Evolutionary conservation across 495 filamentous ascomycete species (phyloP), one percentile per base, ranked within the genome.

Genomic region (Beverwykella pulmonaria): DNA sequence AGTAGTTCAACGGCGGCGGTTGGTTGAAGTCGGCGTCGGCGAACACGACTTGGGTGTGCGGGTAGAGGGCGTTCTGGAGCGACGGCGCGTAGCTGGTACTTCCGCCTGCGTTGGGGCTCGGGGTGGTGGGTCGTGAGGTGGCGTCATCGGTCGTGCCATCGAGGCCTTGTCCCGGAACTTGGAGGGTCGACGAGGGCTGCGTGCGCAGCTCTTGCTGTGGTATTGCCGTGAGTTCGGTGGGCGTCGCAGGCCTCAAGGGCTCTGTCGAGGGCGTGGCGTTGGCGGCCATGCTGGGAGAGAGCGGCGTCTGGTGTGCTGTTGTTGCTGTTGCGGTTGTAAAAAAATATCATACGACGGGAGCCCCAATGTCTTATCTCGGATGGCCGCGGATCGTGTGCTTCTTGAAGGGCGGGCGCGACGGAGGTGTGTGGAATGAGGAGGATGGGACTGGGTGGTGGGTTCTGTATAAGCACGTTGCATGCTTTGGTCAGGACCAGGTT

Each of bases 1-100:
- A 81, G 71, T 87, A 87, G 29, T 86, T 83, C 20, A 88, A 80
- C 15, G 79, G 77, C 34, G 84, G 85, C 39, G 84, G 84, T 2
- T 65, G 63, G 36, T 64, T 68, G 65, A 79, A 76, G 61, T 70
- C 68, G 6, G 67, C 60, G 61, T 76, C 74, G 30, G 60, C 57
- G 63, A 56, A 72, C 1, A 39, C n/a, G 44, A 74, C 55, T 47
- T 71, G 69, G 2, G 71, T 73, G 27, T 69, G 48, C n/a, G 70
- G 67, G 29, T 41, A 58, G 12, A 63, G 20, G 9, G 67, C 61
- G 2, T 58, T 59, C 1, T 29, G 54, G 1, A 30, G 64, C 17
- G 63, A 62, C 10, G 58, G 55, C 27, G 64, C 55, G 47, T 59
- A 57, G 29, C 58, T 63, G 29, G 63, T 41, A 25, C 61, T 64